These are phyloP conservation scores for Penicillium pancosmium DNA, from an alignment of 495 filamentous ascomycete species.

Conservation along the genomic window DNA sequence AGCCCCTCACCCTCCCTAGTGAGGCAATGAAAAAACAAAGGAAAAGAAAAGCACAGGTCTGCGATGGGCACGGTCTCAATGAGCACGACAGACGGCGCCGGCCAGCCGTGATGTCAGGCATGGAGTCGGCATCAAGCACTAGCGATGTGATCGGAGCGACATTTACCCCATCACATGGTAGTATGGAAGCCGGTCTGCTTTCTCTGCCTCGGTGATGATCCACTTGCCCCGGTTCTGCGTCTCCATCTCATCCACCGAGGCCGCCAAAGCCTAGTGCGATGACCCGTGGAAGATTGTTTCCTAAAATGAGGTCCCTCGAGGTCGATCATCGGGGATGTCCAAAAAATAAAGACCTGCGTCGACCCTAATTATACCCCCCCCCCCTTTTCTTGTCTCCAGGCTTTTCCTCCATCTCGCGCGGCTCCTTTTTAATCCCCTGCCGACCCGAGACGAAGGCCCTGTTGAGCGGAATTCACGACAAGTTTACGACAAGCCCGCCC, in stretches of 20 bases:
- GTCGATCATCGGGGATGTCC: constrained; percentile 19
- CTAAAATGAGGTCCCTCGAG: constrained; percentile 19
- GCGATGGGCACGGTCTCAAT: neutral
- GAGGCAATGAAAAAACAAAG: neutral
- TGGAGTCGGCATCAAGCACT: constrained; percentile 4
- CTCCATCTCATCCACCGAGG: constrained; percentile 15
- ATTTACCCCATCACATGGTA: constrained; percentile 22
- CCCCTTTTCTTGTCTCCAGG: constrained; percentile 15
- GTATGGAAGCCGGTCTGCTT: neutral
- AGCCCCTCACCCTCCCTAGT: neutral
- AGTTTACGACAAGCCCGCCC: constrained; percentile 12
- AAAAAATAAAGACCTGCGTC: constrained; percentile 30
- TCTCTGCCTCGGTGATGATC: constrained; percentile 29
- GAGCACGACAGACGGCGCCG: constrained; percentile 1
- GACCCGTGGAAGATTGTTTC: constrained; percentile 20
- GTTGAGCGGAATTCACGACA: constrained; percentile 6
- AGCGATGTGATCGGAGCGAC: constrained; percentile 12
- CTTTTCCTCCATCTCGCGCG: constrained; percentile 25
- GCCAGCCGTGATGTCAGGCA: constrained; percentile 1
- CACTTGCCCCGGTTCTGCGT: constrained; percentile 7
- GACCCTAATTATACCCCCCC: constrained; percentile 6
- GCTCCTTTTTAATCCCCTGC: constrained; percentile 23
- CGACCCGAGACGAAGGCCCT: constrained; percentile 18
- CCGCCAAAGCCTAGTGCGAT: constrained; percentile 10
- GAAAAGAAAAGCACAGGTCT: neutral